Base-by-base conservation (phyloP, 768 basidiomycete species). In the Harrya chromipes region DNA sequence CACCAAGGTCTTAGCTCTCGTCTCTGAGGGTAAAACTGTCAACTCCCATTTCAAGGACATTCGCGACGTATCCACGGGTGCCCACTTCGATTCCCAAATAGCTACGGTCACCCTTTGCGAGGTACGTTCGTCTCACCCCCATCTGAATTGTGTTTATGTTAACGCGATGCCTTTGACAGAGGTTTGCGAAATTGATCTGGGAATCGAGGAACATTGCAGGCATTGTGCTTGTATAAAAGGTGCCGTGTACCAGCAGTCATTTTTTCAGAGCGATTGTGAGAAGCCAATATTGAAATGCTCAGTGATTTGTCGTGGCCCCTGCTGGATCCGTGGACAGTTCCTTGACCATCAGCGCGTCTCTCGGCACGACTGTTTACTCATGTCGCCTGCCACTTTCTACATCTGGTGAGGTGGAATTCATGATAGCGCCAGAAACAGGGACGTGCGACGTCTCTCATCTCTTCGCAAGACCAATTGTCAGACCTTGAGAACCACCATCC, bases 401-500 rank as follows among this genome's bases (percentile, higher is more conserved):
- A 27, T 27, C 10, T 27, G 4, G 8, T 7, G 9, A 27, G 27
- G 3, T 23, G 27, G 27, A 11, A 27, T 40, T n/a, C 21, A 26
- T 37, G 16, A 7, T 36, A 12, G 16, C 12, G 12, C 20, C 6
- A 4, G 38, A 6, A 19, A 19, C n/a, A n/a, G n/a, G n/a, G n/a
- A n/a, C n/a, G n/a, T 11, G 13, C 12, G 16, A 23, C 21, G 14
- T 4, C 2, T 23, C n/a, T n/a, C 24, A 26, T 16, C 24, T 14
- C 12, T 31, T 40, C 11, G 33, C 7, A 11, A 21, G 13, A 11
- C 3, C 11, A 9, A 6, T 27, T 29, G 16, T 63, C 47, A 64
- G 4, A 64, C 2, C 40, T 60, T 57, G 24, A 65, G 46, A 20
- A 64, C 44, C 9, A 63, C 52, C 16, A 63, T 47, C 6, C 63